phyloP scores from a whole-genome alignment of 2,329 filamentous ascomycete genomes.

The Albifimbria verrucaria region DNA sequence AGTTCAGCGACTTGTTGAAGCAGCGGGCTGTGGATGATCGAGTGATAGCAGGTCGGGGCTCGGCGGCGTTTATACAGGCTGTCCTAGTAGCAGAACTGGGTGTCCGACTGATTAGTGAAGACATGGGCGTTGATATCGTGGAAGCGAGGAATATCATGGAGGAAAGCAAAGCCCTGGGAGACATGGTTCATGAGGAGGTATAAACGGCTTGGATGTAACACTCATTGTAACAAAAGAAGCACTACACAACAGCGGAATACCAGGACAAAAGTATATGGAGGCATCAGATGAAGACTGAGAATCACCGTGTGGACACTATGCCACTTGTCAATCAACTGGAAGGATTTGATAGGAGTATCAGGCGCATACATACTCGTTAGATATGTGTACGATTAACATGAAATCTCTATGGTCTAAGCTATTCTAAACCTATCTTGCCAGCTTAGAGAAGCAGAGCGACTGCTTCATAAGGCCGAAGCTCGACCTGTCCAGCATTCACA shows the following conservation, averaged over 20 bases:
- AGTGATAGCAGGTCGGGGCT: conserved; percentile 63
- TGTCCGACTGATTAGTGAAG: conserved; percentile 53
- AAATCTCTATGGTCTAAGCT: too few species aligned
- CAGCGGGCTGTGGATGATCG: conserved; percentile 60
- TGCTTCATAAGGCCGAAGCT: conserved; percentile 34
- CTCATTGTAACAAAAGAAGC: too few species aligned
- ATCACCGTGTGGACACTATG: too few species aligned
- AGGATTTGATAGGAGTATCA: too few species aligned
- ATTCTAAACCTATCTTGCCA: too few species aligned
- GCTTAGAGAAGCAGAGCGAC: conserved; percentile 30
- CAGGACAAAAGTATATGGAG: too few species aligned
- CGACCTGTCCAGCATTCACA: conserved; percentile 21
- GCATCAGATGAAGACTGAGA: too few species aligned
- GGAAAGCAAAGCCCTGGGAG: conserved; percentile 65
- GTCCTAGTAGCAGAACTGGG: conserved; percentile 74
- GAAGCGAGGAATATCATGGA: conserved; percentile 55
- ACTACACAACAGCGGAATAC: too few species aligned
- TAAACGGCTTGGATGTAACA: conserved; percentile 10
- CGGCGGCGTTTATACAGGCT: conserved; percentile 66
- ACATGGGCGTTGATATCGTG: conserved; percentile 42
- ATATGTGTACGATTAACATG: too few species aligned
- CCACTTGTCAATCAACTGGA: too few species aligned
- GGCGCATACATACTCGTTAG: too few species aligned
- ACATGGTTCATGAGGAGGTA: conserved; percentile 62
- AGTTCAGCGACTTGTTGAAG: conserved; percentile 59